Evolutionary conservation across 1,284 basidiomycete genomes (phyloP), one percentile per base, ranked within the genome.

Genomic region (Sanghuangporus weigelae): DNA sequence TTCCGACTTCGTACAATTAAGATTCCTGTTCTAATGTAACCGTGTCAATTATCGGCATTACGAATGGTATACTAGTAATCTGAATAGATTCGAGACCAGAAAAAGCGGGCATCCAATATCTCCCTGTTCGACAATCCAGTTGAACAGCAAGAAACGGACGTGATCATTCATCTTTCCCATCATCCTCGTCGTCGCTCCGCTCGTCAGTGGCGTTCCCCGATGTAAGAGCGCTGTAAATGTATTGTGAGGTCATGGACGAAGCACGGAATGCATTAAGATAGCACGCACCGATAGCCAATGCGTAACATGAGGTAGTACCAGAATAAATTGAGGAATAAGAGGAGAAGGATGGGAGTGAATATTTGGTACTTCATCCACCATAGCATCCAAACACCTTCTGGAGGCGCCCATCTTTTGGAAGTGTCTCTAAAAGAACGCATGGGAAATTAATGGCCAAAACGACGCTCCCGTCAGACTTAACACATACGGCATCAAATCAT

Each of bases 241-340:
- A 65, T 46, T 21, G 10, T 14, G 23, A 19, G 48, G n/a, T n/a
- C n/a, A 59, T 36, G 36, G 35, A 36, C 4, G 4, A 12, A 8
- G 10, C 5, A 55, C 12, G 14, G 7, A 36, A 10, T 39, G 56
- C 7, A 44, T 35, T 14, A n/a, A 59, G 5, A 31, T 50, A 38
- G 49, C 1, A 7, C 80, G 57, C 68, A 86, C 84, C 83, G 77
- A 58, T 74, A 71, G 14, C 81, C 72, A 64, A 96, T 89, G 60
- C 92, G 85, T 73, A 84, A 76, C 71, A 96, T 93, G 53, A 93
- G 78, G 74, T 81, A 86, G 73, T 93, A 95, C 94, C 94, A 96
- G 78, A 96, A 96, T 21, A 96, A 68, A 73, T 97, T 96, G 70
- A 98, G 81, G 65, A 85, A 70, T 73, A 95, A 93, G 12, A 98